phyloP scores from a whole-genome alignment of 164 flowering plant species.

The Aristolochia contorta region DNA sequence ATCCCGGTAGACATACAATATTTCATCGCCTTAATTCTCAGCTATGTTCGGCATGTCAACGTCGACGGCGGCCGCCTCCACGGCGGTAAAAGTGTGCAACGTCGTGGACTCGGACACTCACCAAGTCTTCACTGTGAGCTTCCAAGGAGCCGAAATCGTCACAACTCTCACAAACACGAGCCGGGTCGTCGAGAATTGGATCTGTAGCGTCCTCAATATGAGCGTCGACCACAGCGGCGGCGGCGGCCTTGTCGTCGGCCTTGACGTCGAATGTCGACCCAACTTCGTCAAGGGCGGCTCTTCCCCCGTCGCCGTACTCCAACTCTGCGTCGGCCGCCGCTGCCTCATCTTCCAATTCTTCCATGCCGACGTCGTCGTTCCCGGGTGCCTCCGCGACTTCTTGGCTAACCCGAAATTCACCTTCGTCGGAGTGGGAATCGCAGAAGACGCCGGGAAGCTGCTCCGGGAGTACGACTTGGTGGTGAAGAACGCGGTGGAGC shows the following conservation, averaged over 20 bases:
- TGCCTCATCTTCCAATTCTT: conserved; percentile 11
- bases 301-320: conserved; percentile 8
- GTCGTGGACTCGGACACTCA: too few relatives aligned
- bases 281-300: conserved; percentile 2
- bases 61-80: too few relatives aligned
- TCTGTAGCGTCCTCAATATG: conserved; percentile 3
- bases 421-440: conserved; percentile 10
- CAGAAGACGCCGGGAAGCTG: conserved; percentile 6
- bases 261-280: conserved; percentile 55
- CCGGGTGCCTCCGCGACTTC: neutral
- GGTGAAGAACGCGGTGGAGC: neutral
- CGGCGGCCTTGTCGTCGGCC: conserved; percentile 29
- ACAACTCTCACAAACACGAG: conserved; percentile 6
- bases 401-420: neutral
- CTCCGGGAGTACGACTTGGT: conserved; percentile 1
- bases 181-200: conserved; percentile 11
- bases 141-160: too few relatives aligned
- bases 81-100: too few relatives aligned
- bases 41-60: too few relatives aligned
- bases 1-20: too few relatives aligned
- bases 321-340: conserved; percentile 7
- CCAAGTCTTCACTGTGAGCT: too few relatives aligned
- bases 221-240: too few relatives aligned
- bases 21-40: too few relatives aligned
- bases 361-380: conserved; percentile 8